Conservation (phyloP, 179 eudicot genomes). For the Patellifolia procumbens region DNA sequence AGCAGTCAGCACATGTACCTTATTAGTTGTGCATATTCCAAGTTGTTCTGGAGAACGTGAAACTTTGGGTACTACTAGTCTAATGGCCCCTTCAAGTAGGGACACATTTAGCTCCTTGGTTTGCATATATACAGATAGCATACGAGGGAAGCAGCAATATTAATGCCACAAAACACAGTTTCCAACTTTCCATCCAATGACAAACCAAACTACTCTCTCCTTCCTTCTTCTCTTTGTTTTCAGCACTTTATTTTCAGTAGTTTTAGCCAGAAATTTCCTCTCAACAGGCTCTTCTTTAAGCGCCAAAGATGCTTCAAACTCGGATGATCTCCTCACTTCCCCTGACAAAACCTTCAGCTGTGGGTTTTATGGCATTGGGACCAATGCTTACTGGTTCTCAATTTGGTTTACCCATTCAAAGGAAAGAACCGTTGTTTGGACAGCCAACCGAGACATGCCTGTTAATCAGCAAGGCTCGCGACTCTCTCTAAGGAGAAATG, state of each 20-base stretch:
- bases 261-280: conserved; percentile 27
- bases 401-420: conserved; percentile 56
- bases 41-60: too few relatives aligned
- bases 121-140: too few relatives aligned
- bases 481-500: conserved; percentile 35
- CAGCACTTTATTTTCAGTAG: background rate
- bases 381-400: conserved; percentile 54
- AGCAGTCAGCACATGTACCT: too few relatives aligned
- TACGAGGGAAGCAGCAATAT: too few relatives aligned
- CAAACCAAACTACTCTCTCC: background rate
- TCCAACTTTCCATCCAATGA: conserved; percentile 17
- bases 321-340: conserved; percentile 41
- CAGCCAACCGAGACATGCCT: conserved; percentile 55
- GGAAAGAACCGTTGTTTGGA: conserved; percentile 52
- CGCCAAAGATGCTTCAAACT: conserved; percentile 34
- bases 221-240: conserved; percentile 12
- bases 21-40: too few relatives aligned
- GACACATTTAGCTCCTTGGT: too few relatives aligned
- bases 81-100: too few relatives aligned
- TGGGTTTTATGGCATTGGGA: conserved; percentile 44
- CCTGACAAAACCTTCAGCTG: conserved; percentile 50
- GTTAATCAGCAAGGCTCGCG: conserved; percentile 50
- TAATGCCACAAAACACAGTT: too few relatives aligned
- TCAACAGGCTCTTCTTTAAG: conserved; percentile 41
- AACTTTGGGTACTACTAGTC: too few relatives aligned